These are phyloP conservation scores for Zymoseptoria pseudotritici DNA, from an alignment of 2,329 filamentous ascomycete species.

Conservation along the genomic window DNA sequence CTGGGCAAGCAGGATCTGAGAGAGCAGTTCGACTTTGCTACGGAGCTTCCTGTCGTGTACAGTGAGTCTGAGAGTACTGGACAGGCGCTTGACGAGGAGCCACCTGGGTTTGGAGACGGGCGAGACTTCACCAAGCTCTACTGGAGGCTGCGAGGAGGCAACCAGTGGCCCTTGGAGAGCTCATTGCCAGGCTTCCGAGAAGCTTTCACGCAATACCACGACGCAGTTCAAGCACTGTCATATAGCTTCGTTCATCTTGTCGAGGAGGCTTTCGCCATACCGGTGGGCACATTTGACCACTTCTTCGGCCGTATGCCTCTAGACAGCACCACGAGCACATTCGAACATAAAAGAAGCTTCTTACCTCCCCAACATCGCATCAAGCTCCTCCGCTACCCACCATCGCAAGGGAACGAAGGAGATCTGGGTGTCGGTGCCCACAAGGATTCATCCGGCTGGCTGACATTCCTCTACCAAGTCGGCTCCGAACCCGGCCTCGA, in stretches of 20 bases:
- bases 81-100: slow-evolving; percentile 28
- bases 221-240: slow-evolving; percentile 44
- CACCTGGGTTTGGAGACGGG: slow-evolving; percentile 39
- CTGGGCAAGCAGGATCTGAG: slow-evolving; percentile 45
- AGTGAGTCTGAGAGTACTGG: slow-evolving; percentile 3
- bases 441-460: slow-evolving; percentile 58
- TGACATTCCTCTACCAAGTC: slow-evolving; percentile 57
- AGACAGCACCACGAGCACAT: not conserved
- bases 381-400: slow-evolving; percentile 51
- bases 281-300: slow-evolving; percentile 41
- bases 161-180: slow-evolving; percentile 31
- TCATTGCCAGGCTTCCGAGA: slow-evolving; percentile 27
- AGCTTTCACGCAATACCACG: slow-evolving; percentile 40
- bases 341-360: slow-evolving; percentile 4
- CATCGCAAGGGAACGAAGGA: slow-evolving; percentile 12
- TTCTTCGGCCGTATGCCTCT: slow-evolving; percentile 35
- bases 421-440: slow-evolving; percentile 54
- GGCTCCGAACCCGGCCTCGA: slow-evolving; percentile 47
- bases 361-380: slow-evolving; percentile 48
- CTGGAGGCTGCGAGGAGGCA: slow-evolving; percentile 37
- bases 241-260: slow-evolving; percentile 51
- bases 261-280: slow-evolving; percentile 47
- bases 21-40: slow-evolving; percentile 56
- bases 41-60: slow-evolving; percentile 41
- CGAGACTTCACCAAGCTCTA: slow-evolving; percentile 33